These are phyloP conservation scores for Penicillium ucsense DNA, from an alignment of 495 filamentous ascomycete species.

Conservation along the genomic window DNA sequence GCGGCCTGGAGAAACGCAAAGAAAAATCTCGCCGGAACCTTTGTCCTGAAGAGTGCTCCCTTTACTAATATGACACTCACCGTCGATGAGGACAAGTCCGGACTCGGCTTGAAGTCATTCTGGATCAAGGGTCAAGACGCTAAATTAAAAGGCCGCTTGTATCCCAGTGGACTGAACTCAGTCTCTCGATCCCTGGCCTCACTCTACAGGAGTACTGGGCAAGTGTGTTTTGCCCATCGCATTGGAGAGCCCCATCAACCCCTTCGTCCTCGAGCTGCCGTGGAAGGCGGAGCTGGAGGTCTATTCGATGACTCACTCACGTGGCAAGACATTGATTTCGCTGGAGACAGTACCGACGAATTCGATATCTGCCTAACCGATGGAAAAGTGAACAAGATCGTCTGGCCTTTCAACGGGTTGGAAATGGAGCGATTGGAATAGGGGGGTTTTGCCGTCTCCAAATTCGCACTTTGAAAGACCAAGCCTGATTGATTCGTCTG, in stretches of 20 bases:
- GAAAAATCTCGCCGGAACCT: not conserved
- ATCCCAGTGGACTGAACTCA: not conserved
- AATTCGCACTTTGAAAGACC: too few relatives aligned
- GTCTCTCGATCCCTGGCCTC: not conserved
- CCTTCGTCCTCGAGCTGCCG: conserved; percentile 3
- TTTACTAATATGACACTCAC: not conserved
- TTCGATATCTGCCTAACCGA: not conserved
- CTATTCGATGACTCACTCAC: conserved; percentile 8
- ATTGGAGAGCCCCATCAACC: not conserved
- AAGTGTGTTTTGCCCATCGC: not conserved
- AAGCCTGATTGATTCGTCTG: too few relatives aligned
- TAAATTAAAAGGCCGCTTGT: not conserved
- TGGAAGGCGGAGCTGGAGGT: conserved; percentile 7
- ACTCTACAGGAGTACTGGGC: not conserved
- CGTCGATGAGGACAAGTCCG: not conserved
- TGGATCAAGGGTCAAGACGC: not conserved
- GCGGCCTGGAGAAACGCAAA: not conserved
- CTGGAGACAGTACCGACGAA: not conserved
- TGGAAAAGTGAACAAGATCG: not conserved
- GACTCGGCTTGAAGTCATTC: not conserved
- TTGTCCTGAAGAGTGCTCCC: not conserved
- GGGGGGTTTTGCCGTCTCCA: too few relatives aligned
- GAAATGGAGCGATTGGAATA: too few relatives aligned
- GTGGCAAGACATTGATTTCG: conserved; percentile 7
- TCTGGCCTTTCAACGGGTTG: too few relatives aligned